Base-by-base conservation (phyloP, 2,329 filamentous ascomycete species). In the Aspergillus fructus region DNA sequence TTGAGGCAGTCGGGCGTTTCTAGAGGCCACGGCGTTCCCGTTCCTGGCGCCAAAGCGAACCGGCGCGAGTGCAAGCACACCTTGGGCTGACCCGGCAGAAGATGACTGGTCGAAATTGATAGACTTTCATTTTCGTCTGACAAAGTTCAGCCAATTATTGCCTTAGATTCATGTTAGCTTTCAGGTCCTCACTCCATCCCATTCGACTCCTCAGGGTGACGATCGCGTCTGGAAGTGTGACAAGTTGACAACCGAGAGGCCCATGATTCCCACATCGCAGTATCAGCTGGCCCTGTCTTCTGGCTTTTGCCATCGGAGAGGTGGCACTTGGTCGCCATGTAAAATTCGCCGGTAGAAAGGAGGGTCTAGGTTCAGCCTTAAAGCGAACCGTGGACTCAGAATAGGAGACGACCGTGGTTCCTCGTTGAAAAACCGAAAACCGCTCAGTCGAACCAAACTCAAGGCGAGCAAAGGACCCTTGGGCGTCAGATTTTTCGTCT, bases 21-120 rank as follows among this genome's bases (percentile, higher is more conserved):
- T 53, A 62, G 46, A 57, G 59, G 56, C 51, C 56, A 54, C 58
- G 52, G 49, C 60, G 43, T 48, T 57, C 45, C 61, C 56, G 62
- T 65, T 60, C 60, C 62, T 65, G 62, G 59, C 56, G 37, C 59
- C 47, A 58, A 61, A 50, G 41, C 23, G 53, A 56, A 39, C 54
- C 39, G 56, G 56, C 47, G 49, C 58, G 6, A 52, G 17, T 43
- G 55, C 21, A 49, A 40, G 45, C 39, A 54, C 53, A 33, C 21
- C n/a, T 46, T 46, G 30, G 45, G 34, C 33, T 40, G 45, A 47
- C 3, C 15, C 33, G 45, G 19, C 24, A 40, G 39, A 43, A 19
- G 40, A 23, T 53, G 50, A 58, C 50, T 58, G 55, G 55, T 47
- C 45, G 19, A 34, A 19, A 50, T 50, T 47, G 40, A 54, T 58